Base-by-base conservation (phyloP, 2,329 filamentous ascomycete species). In the Fusarium tricinctum region DNA sequence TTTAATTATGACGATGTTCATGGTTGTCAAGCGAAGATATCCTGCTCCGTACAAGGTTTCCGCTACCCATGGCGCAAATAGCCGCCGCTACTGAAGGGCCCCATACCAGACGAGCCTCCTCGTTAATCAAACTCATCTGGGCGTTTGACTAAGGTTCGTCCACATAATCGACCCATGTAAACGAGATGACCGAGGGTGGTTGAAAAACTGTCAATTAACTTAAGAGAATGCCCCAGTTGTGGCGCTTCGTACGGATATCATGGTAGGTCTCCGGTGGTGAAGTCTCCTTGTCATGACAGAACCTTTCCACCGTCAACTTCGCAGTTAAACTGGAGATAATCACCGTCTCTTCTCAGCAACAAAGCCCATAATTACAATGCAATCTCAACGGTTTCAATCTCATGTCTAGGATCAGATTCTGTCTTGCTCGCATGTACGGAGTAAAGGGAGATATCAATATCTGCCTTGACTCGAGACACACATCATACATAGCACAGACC, bases 341-440 rank as follows among this genome's bases (percentile, higher is more conserved):
- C 30, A 58, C 47, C 33, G 8, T 15, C 52, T 56, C 40, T 45
- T 52, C 42, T 63, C 45, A 50, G 33, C 48, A 63, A 63, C 47
- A 67, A 51, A 49, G 23, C 51, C 48, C 23, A 45, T 43, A 52
- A 43, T 63, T 55, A 44, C 49, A 70, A 66, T 59, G 51, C 55
- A 71, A 71, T 69, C 48, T 70, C 51, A 58, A 33, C 44, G 17
- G 46, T 43, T 48, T 20, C 32, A 57, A 39, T 63, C 23, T 58
- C 48, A 32, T 44, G 28, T 49, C 44, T 47, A 28, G 58, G 23
- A 39, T 38, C 26, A 30, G 20, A 44, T 35, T 14, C 26, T 26
- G 5, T 19, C 9, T 28, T 23, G 28, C 26, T 32, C 23, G 15
- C 13, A n/a, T 44, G 10, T 23, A 23, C 23, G 23, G 8, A 23